Evolutionary conservation across 2,329 filamentous ascomycete genomes (phyloP), one percentile per base, ranked within the genome.

Genomic region (Venturia aucupariae): DNA sequence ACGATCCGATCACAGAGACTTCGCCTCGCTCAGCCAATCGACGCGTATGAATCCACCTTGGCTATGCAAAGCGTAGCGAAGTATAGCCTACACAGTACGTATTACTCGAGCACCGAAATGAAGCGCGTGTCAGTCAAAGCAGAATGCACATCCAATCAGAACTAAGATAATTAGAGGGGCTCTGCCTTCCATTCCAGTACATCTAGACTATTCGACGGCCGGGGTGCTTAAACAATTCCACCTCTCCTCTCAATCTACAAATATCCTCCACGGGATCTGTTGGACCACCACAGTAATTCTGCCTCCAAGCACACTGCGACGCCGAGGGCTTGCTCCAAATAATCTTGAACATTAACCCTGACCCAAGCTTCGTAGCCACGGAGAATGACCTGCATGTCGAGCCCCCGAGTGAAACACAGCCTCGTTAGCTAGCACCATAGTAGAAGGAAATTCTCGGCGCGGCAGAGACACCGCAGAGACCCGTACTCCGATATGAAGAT

Each of bases 11-110:
- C 11, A 22, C 22, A 54, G 51, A 35, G 35, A 57, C 51, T 57
- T 35, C 51, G 51, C 51, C 51, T 35, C 17, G 51, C 51, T n/a
- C 51, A 57, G 51, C 51, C 51, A 57, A 57, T 57, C 17, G 51
- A 57, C 51, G 51, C 51, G 30, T 57, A 35, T 22, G 30, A 35
- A 57, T 35, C 27, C 30, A 57, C 15, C 15, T 57, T 57, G 51
- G 51, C 51, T 17, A 6, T 27, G 22, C 22, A 22, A 48, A 48
- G 46, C 46, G 10, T 6, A 27, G 46, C 44, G 7, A 27, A 27
- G 35, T 11, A 38, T 38, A 38, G 35, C 35, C n/a, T n/a, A n/a
- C n/a, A n/a, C n/a, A n/a, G n/a, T n/a, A n/a, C n/a, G n/a, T n/a
- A n/a, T 38, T 38, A 6, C 2, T 38, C 35, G 35, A 38, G 35